Base-by-base conservation (phyloP, 2,329 filamentous ascomycete species). In the Stachybotrys elegans region DNA sequence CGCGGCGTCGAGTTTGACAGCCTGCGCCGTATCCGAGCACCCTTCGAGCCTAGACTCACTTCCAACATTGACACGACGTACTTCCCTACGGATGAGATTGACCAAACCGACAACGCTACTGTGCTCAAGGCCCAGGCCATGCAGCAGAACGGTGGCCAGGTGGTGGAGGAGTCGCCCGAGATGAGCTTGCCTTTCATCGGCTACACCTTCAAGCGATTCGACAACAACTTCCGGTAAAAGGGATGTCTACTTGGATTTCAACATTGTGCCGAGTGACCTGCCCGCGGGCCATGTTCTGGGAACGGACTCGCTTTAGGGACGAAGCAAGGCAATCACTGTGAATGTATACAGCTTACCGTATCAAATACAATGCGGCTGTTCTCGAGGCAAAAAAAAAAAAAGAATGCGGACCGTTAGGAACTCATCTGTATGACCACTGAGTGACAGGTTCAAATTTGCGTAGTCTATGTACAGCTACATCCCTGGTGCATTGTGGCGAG, bases 31-130 rank as follows among this genome's bases (percentile, higher is more conserved):
- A 97, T 98, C 59, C 86, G 91, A 29, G 93, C 93, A 46, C 93
- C 93, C 1, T 98, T 98, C 62, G 92, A 97, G 71, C 93, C 93
- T 3, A 89, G 90, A 59, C 75, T 98, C 51, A 86, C 87, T 48
- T 95, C 89, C 50, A 93, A 93, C 65, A 86, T 95, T 57, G 93
- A 98, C 63, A 95, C 93, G 17, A 92, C 91, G 38, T 97, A 98
- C 75, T 98, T 98, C 82, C 93, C 93, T 9, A 96, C 90, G 42
- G 93, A 98, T 61, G 93, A 98, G 68, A 96, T 98, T 61, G 90
- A 95, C 57, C 92, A 97, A 72, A 92, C 90, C 44, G 91, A 96
- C 65, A 95, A 90, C 51, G 89, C 87, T 44, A 93, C 90, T 20
- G 78, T 88, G 52, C 79, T 95, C 58, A 87, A 89, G 63, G 88